Conservation (phyloP, 2,329 filamentous ascomycete species). For the Thermomyces lanuginosus region DNA sequence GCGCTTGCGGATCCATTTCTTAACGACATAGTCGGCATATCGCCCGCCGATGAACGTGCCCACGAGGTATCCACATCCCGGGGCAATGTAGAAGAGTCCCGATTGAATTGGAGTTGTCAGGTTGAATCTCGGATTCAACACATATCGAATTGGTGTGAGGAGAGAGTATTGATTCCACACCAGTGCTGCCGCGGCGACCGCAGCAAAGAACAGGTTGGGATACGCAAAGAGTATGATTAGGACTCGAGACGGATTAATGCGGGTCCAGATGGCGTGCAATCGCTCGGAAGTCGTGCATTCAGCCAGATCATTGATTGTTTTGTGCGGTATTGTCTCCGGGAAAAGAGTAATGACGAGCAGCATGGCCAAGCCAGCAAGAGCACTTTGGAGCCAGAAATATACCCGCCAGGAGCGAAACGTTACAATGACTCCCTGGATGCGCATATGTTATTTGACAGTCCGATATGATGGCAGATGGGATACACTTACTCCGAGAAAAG, state of each 20-base stretch:
- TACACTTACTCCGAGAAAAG: constrained; percentile 19
- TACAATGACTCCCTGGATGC: constrained; percentile 54
- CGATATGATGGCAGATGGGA: neutral
- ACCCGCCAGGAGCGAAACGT: constrained; percentile 56
- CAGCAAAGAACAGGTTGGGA: constrained; percentile 49
- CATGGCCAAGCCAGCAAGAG: constrained; percentile 44
- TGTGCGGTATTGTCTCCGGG: constrained; percentile 55
- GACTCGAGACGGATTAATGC: constrained; percentile 49
- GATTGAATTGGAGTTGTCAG: constrained; percentile 49
- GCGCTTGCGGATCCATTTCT: constrained; percentile 44
- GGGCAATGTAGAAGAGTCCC: constrained; percentile 59
- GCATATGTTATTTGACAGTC: neutral
- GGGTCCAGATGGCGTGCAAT: constrained; percentile 39
- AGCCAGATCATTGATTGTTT: constrained; percentile 44
- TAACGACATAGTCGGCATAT: constrained; percentile 52
- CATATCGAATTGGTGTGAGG: constrained; percentile 53
- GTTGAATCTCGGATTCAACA: constrained; percentile 58
- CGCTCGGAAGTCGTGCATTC: constrained; percentile 37
- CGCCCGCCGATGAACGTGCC: constrained; percentile 58
- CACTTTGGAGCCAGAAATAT: constrained; percentile 65
- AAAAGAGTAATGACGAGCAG: constrained; percentile 49
- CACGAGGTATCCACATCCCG: constrained; percentile 51
- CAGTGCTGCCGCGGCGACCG: constrained; percentile 44
- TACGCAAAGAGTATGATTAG: constrained; percentile 49
- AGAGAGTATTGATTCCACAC: constrained; percentile 64